Percentiles rank a stretch among this genome's conserved stretches.
Evolutionary conservation across 306 rosid genomes (phyloP).

Genomic region (Cyclanthera cordifolia): DNA sequence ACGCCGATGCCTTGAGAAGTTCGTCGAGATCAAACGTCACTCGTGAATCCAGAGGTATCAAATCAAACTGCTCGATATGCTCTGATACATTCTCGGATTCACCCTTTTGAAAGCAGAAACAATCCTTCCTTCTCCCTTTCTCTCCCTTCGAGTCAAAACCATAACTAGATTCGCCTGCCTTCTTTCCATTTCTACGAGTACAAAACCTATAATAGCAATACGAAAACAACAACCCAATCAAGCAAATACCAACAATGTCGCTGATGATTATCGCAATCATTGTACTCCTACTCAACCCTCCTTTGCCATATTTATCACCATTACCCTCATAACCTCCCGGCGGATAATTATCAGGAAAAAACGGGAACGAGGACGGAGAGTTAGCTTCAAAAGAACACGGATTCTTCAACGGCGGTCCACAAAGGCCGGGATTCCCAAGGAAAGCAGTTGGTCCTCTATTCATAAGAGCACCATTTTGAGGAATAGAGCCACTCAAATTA

Average conservation of each 20-base stretch:
- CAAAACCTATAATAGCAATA: conserved; percentile 72
- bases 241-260: conserved; percentile 73
- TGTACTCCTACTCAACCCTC: conserved; percentile 59
- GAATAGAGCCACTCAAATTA: conserved; percentile 76
- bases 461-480: conserved; percentile 90
- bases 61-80: conserved; percentile 72
- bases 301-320: conserved; percentile 29
- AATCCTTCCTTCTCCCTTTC: conserved; percentile 48
- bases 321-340: conserved; percentile 27
- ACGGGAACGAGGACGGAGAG: conserved; percentile 65
- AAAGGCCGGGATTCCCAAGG: conserved; percentile 78
- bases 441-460: conserved; percentile 99
- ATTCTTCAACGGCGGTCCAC: conserved; percentile 93
- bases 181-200: conserved; percentile 27
- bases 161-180: conserved; percentile 29
- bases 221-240: conserved; percentile 75
- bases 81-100: conserved; percentile 67
- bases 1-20: conserved; percentile 97
- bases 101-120: conserved; percentile 69
- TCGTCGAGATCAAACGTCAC: conserved; percentile 90
- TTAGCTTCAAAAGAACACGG: conserved; percentile 53
- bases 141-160: conserved; percentile 38
- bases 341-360: conserved; percentile 43
- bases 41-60: conserved; percentile 67
- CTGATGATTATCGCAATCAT: conserved; percentile 67